phyloP scores from a whole-genome alignment of 2,329 filamentous ascomycete genomes.

The Alternaria conjuncta region DNA sequence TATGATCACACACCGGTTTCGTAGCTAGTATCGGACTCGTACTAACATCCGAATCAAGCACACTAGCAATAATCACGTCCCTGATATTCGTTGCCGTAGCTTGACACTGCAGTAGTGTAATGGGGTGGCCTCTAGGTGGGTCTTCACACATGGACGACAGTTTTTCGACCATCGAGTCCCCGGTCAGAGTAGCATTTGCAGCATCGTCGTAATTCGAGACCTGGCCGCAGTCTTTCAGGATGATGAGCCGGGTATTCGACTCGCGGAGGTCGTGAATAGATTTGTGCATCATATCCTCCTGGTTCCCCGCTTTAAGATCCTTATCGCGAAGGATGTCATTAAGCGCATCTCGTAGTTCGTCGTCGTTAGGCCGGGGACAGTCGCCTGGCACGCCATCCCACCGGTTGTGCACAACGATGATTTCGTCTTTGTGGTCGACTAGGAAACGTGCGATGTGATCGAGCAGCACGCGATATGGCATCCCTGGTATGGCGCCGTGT shows the following conservation, averaged over 20 bases:
- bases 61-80: constrained; percentile 55
- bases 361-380: constrained; percentile 52
- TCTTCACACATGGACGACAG: constrained; percentile 26
- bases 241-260: constrained; percentile 34
- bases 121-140: constrained; percentile 26
- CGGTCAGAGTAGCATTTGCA: constrained; percentile 40
- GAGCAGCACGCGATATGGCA: constrained; percentile 56
- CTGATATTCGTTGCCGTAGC: constrained; percentile 59
- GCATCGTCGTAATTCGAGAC: constrained; percentile 44
- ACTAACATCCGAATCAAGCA: constrained; percentile 53
- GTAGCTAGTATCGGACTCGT: constrained; percentile 57
- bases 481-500: constrained; percentile 59
- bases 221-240: constrained; percentile 31
- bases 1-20: constrained; percentile 57
- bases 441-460: constrained; percentile 53
- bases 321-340: constrained; percentile 37
- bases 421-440: constrained; percentile 51
- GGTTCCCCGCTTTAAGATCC: constrained; percentile 26
- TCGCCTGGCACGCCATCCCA: constrained; percentile 60
- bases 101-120: constrained; percentile 54
- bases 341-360: constrained; percentile 51
- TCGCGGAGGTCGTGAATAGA: constrained; percentile 34
- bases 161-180: constrained; percentile 37
- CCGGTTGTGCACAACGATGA: constrained; percentile 58
- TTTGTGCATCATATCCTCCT: constrained; percentile 36